Conservation (phyloP, 2,329 filamentous ascomycete genomes). For the Colletotrichum theobromicola region DNA sequence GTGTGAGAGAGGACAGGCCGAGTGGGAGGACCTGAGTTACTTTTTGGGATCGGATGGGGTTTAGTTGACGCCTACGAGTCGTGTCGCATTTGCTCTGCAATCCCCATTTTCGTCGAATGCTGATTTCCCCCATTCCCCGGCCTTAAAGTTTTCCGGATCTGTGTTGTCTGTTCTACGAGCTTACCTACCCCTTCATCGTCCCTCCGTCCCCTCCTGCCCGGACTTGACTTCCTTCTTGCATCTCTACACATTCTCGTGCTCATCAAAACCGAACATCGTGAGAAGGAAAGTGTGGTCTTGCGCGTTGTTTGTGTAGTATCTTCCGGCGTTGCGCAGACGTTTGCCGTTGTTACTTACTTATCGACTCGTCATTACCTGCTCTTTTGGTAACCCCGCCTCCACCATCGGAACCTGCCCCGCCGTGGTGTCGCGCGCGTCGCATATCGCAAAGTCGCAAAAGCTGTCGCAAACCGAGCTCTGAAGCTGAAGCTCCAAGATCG, state of each 20-base stretch:
- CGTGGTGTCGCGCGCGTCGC: neutral
- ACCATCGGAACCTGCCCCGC: constrained; percentile 16
- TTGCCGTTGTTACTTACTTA: neutral
- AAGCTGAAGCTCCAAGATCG: neutral
- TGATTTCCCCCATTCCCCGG: neutral
- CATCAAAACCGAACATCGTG: neutral
- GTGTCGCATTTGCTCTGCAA: neutral
- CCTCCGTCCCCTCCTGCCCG: neutral
- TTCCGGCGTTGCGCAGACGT: neutral
- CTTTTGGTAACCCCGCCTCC: constrained; percentile 13
- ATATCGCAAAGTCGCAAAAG: neutral
- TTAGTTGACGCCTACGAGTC: neutral
- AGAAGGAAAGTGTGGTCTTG: neutral
- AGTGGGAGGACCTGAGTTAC: neutral
- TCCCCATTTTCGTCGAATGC: neutral
- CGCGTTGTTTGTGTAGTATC: neutral
- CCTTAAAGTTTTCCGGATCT: neutral
- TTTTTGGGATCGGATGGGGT: neutral
- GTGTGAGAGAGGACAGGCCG: neutral
- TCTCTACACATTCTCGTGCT: neutral
- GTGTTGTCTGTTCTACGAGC: no score
- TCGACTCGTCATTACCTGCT: neutral
- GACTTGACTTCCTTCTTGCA: neutral
- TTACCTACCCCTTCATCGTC: neutral
- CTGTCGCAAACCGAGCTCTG: neutral